Base-by-base conservation (phyloP, 2,329 filamentous ascomycete genomes). In the Cryphonectria japonica region DNA sequence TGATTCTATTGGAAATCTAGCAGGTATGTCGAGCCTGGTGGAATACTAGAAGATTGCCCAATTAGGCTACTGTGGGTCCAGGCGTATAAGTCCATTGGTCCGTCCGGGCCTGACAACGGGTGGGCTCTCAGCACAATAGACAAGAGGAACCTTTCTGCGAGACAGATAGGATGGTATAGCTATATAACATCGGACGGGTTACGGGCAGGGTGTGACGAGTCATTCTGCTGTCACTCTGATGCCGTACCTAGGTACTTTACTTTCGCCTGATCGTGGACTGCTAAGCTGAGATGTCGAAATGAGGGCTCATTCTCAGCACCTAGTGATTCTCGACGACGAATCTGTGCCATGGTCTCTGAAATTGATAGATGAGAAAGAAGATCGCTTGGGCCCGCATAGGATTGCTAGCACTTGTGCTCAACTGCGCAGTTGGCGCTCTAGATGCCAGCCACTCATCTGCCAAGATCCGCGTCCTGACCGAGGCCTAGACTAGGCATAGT, bases 41-140 rank as follows among this genome's bases (percentile, higher is more conserved):
- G 34, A 8, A 43, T 26, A 29, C 34, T 29, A 43, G 22, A 39
- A 5, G 6, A 32, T 64, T 64, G 62, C 62, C 41, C 39, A n/a
- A 50, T 64, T 50, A 14, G 62, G 62, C 41, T 19, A 13, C n/a
- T 46, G 39, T 64, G 62, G 62, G 41, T 43, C 62, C 9, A 29
- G 14, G 37, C 62, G 62, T 64, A 50, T 64, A 64, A 64, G 41
- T 46, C 62, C 7, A 64, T 64, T 64, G 62, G 62, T 26, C 32
- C n/a, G 3, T 41, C 22, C n/a, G n/a, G 52, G 16, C 8, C 52
- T 29, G 52, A 57, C 52, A 13, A 57, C n/a, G 19, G n/a, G n/a
- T 14, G 5, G 13, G 52, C 1, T 57, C n/a, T 29, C 13, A 39
- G 11, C 37, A 39, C 37, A 39, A 39, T 39, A 13, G 37, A 26